Base-by-base conservation (phyloP, 2,329 filamentous ascomycete species). In the Sclerotinia borealis region DNA sequence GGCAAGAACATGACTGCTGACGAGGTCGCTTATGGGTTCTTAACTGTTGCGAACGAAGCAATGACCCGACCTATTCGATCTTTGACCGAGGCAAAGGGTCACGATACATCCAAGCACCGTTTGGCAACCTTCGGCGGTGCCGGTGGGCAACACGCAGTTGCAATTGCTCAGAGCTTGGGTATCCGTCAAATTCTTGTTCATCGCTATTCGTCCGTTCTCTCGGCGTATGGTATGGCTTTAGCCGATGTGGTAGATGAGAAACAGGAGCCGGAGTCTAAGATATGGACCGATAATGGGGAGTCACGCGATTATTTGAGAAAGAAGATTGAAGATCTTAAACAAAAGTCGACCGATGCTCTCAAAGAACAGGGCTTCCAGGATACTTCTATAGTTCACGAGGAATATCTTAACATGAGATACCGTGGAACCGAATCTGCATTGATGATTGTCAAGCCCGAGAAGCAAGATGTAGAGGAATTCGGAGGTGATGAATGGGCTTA, bases 381-480 rank as follows among this genome's bases (percentile, higher is more conserved):
- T 49, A 78, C 83, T 6, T 85, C 91, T 37, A 90, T 96, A 29
- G 82, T 87, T 0, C 96, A 93, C 71, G 92, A 96, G 74, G 90
- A 96, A 73, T 97, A 96, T 72, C 84, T 98, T 63, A 96, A 97
- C 74, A 92, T 97, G 88, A 82, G 93, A 63, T 96, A 96, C 72
- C 85, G 91, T 41, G 92, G 92, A 13, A 96, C 92, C 0, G 92
- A 96, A 73, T 96, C 92, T 9, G 91, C 92, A 0, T 81, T 96
- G 48, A 97, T 96, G 92, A 85, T 96, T 54, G 78, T 95, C 67
- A 91, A 89, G 75, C 91, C 92, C 0, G 82, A 76, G 2, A 77
- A 81, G 43, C 83, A 86, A 58, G 87, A 91, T 63, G 81, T 81
- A 0, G 77, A 85, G 64, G 78, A 82, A 17, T 89, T 83, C 67